Evolutionary conservation across 2,329 filamentous ascomycete genomes (phyloP).

Genomic region (Fusarium sp.): DNA sequence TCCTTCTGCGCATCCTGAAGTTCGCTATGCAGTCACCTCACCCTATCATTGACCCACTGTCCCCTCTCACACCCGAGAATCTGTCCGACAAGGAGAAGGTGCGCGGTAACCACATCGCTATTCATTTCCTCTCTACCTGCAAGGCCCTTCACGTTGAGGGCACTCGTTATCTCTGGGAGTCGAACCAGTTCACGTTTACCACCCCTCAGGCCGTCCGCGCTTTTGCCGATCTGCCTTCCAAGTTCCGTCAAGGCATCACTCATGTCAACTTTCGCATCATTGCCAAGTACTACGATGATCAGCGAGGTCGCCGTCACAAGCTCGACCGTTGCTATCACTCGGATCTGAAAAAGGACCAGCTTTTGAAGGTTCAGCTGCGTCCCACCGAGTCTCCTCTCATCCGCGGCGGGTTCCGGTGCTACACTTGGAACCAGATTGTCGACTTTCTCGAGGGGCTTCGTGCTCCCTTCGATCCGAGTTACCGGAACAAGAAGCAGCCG

Average conservation of each 20-base stretch:
- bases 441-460: slow-evolving; percentile 64
- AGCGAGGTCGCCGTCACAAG: slow-evolving; percentile 52
- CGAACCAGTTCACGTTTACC: slow-evolving; percentile 66
- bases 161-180: slow-evolving; percentile 60
- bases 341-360: slow-evolving; percentile 54
- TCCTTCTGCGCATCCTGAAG: slow-evolving; percentile 62
- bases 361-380: slow-evolving; percentile 55
- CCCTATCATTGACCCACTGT: slow-evolving; percentile 66
- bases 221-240: slow-evolving; percentile 58
- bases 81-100: slow-evolving; percentile 56
- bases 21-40: slow-evolving; percentile 60
- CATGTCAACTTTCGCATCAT: slow-evolving; percentile 64
- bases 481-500: slow-evolving; percentile 47
- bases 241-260: slow-evolving; percentile 56
- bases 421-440: slow-evolving; percentile 64
- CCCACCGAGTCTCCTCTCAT: slow-evolving; percentile 58
- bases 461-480: slow-evolving; percentile 59
- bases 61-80: slow-evolving; percentile 54
- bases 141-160: slow-evolving; percentile 62
- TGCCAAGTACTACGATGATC: slow-evolving; percentile 66
- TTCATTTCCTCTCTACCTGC: slow-evolving; percentile 64
- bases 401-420: slow-evolving; percentile 64
- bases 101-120: slow-evolving; percentile 61
- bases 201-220: slow-evolving; percentile 59
- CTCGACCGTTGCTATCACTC: slow-evolving; percentile 56